Conservation (phyloP, 2,329 filamentous ascomycete genomes). For the Aspergillus sojae region DNA sequence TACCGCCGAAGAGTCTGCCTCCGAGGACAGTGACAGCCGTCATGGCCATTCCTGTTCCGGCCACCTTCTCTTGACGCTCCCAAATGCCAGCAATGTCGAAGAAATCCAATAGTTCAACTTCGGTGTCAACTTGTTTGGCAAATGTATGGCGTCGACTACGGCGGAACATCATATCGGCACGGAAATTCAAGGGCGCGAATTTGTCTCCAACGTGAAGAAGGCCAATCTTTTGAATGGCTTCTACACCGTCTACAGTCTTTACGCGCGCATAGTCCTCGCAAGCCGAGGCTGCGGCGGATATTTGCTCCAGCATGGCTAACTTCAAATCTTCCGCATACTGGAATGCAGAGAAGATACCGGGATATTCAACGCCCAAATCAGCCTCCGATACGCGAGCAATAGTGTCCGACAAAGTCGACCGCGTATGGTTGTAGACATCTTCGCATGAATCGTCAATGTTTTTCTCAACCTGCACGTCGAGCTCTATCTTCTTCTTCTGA, state of each 20-base stretch:
- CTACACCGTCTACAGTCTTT: constrained; percentile 78
- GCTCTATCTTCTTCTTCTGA: constrained; percentile 75
- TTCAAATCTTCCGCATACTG: constrained; percentile 93
- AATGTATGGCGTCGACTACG: constrained; percentile 73
- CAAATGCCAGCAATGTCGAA: constrained; percentile 82
- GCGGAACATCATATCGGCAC: constrained; percentile 91
- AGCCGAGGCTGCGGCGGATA: constrained; percentile 72
- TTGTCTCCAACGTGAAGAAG: constrained; percentile 85
- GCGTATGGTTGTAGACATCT: constrained; percentile 82
- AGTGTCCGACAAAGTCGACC: constrained; percentile 71
- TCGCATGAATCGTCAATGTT: constrained; percentile 84
- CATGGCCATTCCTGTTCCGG: constrained; percentile 90
- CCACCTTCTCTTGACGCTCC: constrained; percentile 91
- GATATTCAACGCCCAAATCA: constrained; percentile 82
- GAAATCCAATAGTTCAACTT: constrained; percentile 90
- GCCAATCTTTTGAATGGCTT: constrained; percentile 84
- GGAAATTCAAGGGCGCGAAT: constrained; percentile 83
- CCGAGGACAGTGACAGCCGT: constrained; percentile 87
- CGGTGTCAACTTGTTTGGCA: constrained; percentile 81
- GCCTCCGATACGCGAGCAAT: constrained; percentile 76
- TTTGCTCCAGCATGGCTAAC: constrained; percentile 85
- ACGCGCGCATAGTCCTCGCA: constrained; percentile 86
- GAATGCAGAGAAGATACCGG: constrained; percentile 81
- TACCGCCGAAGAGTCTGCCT: constrained; percentile 76
- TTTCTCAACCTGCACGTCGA: constrained; percentile 77